Evolutionary conservation across 139 green algal genomes (phyloP).

Genomic region (Eudorina sp.): DNA sequence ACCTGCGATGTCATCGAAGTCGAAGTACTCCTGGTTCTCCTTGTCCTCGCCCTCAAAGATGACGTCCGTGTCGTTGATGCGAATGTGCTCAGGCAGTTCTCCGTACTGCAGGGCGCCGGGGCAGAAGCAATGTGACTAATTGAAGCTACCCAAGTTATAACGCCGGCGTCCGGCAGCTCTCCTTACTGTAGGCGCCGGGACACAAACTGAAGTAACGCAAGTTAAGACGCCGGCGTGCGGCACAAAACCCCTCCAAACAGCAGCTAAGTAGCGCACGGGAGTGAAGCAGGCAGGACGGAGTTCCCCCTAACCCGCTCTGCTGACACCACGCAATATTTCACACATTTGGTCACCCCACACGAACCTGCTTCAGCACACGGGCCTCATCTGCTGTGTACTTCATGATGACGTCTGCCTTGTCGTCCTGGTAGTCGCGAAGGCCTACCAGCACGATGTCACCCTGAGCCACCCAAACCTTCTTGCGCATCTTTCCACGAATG

Average conservation of each 20-base stretch:
- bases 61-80: constrained; percentile 81
- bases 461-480: constrained; percentile 92
- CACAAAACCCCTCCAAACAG: too few species aligned
- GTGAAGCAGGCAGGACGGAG: too few species aligned
- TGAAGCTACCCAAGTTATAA: too few species aligned
- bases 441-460: constrained; percentile 98
- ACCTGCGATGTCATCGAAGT: constrained; percentile 85
- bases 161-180: too few species aligned
- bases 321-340: too few species aligned
- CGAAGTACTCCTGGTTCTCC: constrained; percentile 77
- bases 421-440: constrained; percentile 99
- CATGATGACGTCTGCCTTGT: constrained; percentile 99
- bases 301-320: too few species aligned
- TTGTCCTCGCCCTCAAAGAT: constrained; percentile 66
- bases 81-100: constrained; percentile 96
- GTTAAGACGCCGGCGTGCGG: too few species aligned
- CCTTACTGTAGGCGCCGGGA: too few species aligned
- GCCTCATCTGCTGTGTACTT: constrained; percentile 90
- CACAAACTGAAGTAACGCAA: too few species aligned
- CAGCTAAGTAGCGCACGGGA: too few species aligned
- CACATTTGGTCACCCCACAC: neutral
- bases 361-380: constrained; percentile 83
- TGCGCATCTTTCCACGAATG: constrained; percentile 99
- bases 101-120: constrained; percentile 91
- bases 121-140: too few species aligned